Evolutionary conservation across 2,329 filamentous ascomycete species (phyloP), one percentile per base, ranked within the genome.

Genomic region (Talaromyces sp.): DNA sequence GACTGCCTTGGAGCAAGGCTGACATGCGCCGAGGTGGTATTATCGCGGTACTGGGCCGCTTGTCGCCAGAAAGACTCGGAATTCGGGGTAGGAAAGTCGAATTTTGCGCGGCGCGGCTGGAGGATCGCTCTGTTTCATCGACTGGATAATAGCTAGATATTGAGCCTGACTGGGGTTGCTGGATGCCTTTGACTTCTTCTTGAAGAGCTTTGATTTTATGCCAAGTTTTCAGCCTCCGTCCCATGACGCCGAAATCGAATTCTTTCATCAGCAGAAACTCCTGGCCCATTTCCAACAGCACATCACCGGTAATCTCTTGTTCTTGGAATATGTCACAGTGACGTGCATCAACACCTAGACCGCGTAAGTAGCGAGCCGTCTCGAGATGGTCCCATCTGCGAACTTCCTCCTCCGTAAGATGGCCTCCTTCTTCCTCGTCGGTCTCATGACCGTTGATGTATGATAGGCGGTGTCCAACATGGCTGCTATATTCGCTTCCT

Each of bases 371-470:
- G 72, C 96, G 92, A 37, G 94, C 92, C 22, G 97, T 94, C 67
- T 95, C 87, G 68, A 88, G 86, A 0, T 93, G 87, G 33, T 85
- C 87, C 95, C 95, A 99, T 2, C 81, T 77, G 72, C 89, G 86
- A 27, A 99, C 92, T 74, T 97, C 90, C 39, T 86, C 82, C 72
- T 87, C 84, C 1, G 83, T 90, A 70, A 92, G 88, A n/a, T 85
- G 74, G 13, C 80, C 84, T 37, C 90, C 88, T 71, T 95, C 92
- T 76, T 98, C 94, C 76, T 98, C 95, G 71, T 98, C 94, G 1
- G 93, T 97, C 78, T 97, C 94, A 68, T 96, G 90, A 43, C 94
- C 95, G 69, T 95, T 90, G 68, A 98, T 94, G 75, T 96, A 97
- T 1, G 94, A 97, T 71, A 94, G 80, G 45, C 93, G 88, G 70